Evolutionary conservation across 2,329 filamentous ascomycete species (phyloP), one percentile per base, ranked within the genome.

Genomic region (Fusarium sulawesiense): DNA sequence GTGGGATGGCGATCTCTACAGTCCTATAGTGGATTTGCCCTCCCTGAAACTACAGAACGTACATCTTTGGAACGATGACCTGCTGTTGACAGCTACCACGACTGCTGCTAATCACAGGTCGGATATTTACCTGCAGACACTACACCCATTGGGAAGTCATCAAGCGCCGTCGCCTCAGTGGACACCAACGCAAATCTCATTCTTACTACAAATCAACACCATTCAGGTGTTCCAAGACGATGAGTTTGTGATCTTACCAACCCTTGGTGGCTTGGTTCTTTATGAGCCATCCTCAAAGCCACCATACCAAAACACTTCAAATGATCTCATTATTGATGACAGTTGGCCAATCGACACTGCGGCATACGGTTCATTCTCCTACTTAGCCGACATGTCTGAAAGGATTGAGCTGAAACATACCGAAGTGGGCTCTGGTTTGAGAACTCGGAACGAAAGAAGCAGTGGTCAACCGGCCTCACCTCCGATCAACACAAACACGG

Each of bases 191-290:
- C 44, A 23, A 4, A 29, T 59, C 12, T 32, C 20, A 23, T 21
- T 25, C 9, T 4, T 16, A 11, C 7, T 5, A 6, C 51, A 53
- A 18, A 37, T 29, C 1, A 13, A 9, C 13, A 41, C n/a, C 11
- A 55, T 18, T 6, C 51, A 48, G 46, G 41, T 67, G 13, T 68
- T 73, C 8, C 66, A 70, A 34, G 70, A 74, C 8, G 65, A 74
- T 20, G 57, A 63, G 23, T 60, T 60, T 46, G 25, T 74, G 8
- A 20, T 74, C 40, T 48, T 68, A 7, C 60, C 70, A 8, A 66
- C 59, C 3, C 10, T 34, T 1, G 42, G 51, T 13, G 70, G 70
- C 6, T 21, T 74, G 5, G 49, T 44, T 27, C 18, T 74, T 6
- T 59, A 59, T 12, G 41, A 56, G n/a, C 64, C 60, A 4, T 54